phyloP scores from a whole-genome alignment of 805 yeast genomes.

The Candida cerambycidarum region DNA sequence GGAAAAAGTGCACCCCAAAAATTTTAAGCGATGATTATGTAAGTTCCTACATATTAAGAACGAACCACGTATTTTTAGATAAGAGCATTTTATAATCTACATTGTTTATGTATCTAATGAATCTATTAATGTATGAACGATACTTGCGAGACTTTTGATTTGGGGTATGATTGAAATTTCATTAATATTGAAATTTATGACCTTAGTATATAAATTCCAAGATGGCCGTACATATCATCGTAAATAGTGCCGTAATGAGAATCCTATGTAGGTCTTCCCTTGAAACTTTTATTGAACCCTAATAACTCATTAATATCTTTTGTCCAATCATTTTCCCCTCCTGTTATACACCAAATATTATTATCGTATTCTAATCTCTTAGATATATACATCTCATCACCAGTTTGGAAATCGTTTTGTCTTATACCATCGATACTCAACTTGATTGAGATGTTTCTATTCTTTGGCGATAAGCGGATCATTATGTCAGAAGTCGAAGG shows the following conservation, averaged over 20 bases:
- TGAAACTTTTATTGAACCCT: conserved; percentile 86
- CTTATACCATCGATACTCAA: conserved; percentile 84
- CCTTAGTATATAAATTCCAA: too few species aligned
- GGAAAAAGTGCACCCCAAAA: neutral
- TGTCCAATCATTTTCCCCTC: conserved; percentile 87
- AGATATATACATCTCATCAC: conserved; percentile 73
- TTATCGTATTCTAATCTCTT: conserved; percentile 22
- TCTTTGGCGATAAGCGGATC: conserved; percentile 52
- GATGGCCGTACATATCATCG: neutral
- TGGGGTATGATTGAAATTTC: too few species aligned
- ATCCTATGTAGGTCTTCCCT: conserved; percentile 19
- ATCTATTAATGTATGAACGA: too few species aligned
- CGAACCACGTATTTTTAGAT: neutral
- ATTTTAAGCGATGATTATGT: conserved; percentile 3
- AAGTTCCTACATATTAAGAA: neutral
- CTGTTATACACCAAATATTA: conserved; percentile 88
- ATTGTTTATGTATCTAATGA: neutral
- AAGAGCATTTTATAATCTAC: neutral
- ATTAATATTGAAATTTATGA: too few species aligned
- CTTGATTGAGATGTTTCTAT: conserved; percentile 43
- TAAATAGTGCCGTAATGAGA: neutral
- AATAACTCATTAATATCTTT: conserved; percentile 81
- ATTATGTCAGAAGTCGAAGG: conserved; percentile 77
- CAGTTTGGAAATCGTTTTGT: conserved; percentile 63
- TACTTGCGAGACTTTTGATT: too few species aligned